Percentiles rank a stretch among this genome's conserved stretches.
Conservation (phyloP, 23 red algal species). For the Porphyridium purpureum region DNA sequence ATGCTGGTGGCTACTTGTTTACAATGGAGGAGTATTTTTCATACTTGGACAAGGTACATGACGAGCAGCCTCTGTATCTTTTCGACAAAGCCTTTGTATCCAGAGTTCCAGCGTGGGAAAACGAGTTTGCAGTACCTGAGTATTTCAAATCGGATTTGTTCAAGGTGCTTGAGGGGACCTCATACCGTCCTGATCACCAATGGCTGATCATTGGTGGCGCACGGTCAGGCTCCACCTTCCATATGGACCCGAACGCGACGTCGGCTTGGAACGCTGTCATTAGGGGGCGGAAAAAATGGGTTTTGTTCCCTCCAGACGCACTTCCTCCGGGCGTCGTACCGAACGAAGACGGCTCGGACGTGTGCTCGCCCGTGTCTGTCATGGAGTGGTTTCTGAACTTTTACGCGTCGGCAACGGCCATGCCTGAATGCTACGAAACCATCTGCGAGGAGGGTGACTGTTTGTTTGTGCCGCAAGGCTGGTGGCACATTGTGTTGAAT, state of each 20-base stretch:
- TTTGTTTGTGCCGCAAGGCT: constrained; percentile 43
- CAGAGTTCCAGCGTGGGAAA: not conserved
- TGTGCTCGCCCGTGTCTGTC: constrained; percentile 10
- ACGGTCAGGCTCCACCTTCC: constrained; percentile 32
- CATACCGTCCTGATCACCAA: constrained; percentile 19
- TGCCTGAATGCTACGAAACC: constrained; percentile 4
- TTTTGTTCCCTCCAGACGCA: constrained; percentile 25
- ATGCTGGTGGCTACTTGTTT: constrained; percentile 12
- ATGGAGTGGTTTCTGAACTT: constrained; percentile 52
- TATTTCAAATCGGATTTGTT: constrained; percentile 24
- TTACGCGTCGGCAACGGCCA: constrained; percentile 7
- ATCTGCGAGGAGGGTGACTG: constrained; percentile 14
- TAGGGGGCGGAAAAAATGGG: constrained; percentile 31
- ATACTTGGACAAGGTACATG: constrained; percentile 9
- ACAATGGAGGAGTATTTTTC: constrained; percentile 2
- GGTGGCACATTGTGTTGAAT: constrained; percentile 63
- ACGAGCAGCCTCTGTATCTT: constrained; percentile 24
- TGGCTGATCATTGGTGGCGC: constrained; percentile 44
- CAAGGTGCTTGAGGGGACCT: constrained; percentile 4
- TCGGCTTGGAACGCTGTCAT: constrained; percentile 48
- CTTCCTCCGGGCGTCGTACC: constrained; percentile 27
- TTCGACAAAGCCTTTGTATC: constrained; percentile 14
- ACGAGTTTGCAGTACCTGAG: constrained; percentile 7
- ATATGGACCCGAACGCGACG: constrained; percentile 49
- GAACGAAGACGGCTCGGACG: constrained; percentile 8